phyloP scores from a whole-genome alignment of 2,329 filamentous ascomycete genomes.

The Fusarium setosum region DNA sequence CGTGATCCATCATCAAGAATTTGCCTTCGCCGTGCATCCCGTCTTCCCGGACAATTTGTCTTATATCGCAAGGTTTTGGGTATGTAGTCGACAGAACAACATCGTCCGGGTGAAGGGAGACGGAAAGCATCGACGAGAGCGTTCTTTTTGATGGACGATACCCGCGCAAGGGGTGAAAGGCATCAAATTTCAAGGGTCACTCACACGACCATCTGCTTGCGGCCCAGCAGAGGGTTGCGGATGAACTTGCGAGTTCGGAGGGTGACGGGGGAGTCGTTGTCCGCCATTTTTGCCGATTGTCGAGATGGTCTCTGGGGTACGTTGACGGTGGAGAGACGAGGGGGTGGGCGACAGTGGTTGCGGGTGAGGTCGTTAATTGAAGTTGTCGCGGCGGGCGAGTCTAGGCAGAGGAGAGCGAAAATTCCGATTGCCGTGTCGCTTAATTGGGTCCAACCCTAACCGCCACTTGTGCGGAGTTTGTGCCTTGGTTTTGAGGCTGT shows the following conservation, averaged over 20 bases:
- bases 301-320: slow-evolving; percentile 49
- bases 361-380: slow-evolving; percentile 47
- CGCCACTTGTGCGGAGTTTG: slow-evolving; percentile 11
- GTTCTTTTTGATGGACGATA: slow-evolving; percentile 14
- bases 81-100: not conserved
- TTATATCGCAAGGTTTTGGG: not conserved
- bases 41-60: not conserved
- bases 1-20: slow-evolving; percentile 1
- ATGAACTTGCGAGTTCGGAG: slow-evolving; percentile 99
- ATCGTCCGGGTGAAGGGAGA: slow-evolving; percentile 14
- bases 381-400: slow-evolving; percentile 45
- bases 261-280: slow-evolving; percentile 81
- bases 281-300: slow-evolving; percentile 83
- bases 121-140: slow-evolving; percentile 24
- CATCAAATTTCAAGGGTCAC: slow-evolving; percentile 54
- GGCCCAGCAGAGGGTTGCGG: slow-evolving; percentile 97
- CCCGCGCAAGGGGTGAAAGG: slow-evolving; percentile 5
- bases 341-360: slow-evolving; percentile 44
- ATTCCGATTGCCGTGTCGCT: slow-evolving; percentile 53
- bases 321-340: slow-evolving; percentile 47
- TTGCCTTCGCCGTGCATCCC: not conserved
- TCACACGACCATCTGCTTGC: slow-evolving; percentile 99
- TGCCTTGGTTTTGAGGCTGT: slow-evolving; percentile 34
- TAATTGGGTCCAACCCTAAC: slow-evolving; percentile 62
- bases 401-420: slow-evolving; percentile 47